Base-by-base conservation (phyloP, 2,329 filamentous ascomycete species). In the Penicillium expansum region DNA sequence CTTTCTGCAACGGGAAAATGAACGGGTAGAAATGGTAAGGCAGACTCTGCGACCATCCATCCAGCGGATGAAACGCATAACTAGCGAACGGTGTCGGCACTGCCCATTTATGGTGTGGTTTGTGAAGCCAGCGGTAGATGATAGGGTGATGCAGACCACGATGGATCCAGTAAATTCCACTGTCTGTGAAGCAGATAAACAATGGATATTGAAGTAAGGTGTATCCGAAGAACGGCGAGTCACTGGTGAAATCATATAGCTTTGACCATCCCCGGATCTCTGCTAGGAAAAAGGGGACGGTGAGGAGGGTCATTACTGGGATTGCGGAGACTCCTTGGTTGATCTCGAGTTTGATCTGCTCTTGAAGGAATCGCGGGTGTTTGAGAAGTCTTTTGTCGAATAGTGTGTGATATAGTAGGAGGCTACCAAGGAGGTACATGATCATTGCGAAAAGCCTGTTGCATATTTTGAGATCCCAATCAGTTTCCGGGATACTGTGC, bases 101-200 rank as follows among this genome's bases (percentile, higher is more conserved):
- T 77, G 97, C 96, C 93, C 93, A 97, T 81, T 96, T 97, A 85
- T 97, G 93, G 77, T 97, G 93, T 62, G 91, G 88, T 83, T 97
- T 97, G 83, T 97, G 93, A 45, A 97, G 82, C 66, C 80, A 81
- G 80, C 92, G 94, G 83, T 97, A 97, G 63, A 94, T 70, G 33
- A 76, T 70, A 5, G 90, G 90, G 73, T 91, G 86, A 76, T 96
- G 92, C 59, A 94, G 82, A 48, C 84, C 87, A 48, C 91, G 88
- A 78, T 96, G 92, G 69, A 95, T 93, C 83, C 89, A 91, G 82
- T 96, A 96, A 78, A 96, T 92, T 73, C 82, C 86, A 71, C 87
- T 88, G 74, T 96, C 92, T 74, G 91, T 96, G 74, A 96, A 96
- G 70, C 87, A 71, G 68, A 96, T 80, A 80, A 96, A 96, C 65